Base-by-base conservation (phyloP, 1,139 yeast genomes). In the Taphrina confusa region DNA sequence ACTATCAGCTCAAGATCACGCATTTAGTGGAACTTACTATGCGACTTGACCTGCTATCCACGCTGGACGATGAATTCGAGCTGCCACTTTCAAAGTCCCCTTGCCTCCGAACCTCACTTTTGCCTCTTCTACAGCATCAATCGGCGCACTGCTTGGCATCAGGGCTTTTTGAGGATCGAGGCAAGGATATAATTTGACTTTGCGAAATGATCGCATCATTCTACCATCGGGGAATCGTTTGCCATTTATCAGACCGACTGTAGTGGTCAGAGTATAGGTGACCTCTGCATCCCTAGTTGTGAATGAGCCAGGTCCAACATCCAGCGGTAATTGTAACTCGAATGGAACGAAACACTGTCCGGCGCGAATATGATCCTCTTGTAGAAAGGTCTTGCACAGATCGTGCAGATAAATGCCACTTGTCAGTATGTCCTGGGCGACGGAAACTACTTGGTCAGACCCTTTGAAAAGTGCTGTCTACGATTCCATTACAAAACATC, bases 1-100 rank as follows among this genome's bases (percentile, higher is more conserved):
- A 12, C 16, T 12, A 9, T 47, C 14, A 33, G 40, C 23, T 11
- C 34, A 11, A 33, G 6, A 20, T 6, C 14, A 30, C 8, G 9
- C 22, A 14, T 8, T 20, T 5, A 18, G 20, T 12, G 14, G 5
- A 23, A 6, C 37, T 8, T 28, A 45, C 50, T 34, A 59, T 11
- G 49, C 62, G 4, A 36, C 30, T 31, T 60, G 62, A 14, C 62
- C 62, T 4, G 62, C 55, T 33, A 60, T 60, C 62, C 62, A 60
- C 6, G 45, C 30, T 9, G 62, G 55, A 18, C 62, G 42, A 33
- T 60, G 62, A 8, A 54, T 40, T 18, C 57, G 55, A 11, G 62
- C 62, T 22, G 55, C 62, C 12, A 60, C 49, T n/a, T 54, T 60
- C 25, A 60, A 33, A 11, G 60, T 49, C 4, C 54, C 60, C 25